phyloP scores from a whole-genome alignment of 805 yeast species.

The Nakazawaea wickerhamii region DNA sequence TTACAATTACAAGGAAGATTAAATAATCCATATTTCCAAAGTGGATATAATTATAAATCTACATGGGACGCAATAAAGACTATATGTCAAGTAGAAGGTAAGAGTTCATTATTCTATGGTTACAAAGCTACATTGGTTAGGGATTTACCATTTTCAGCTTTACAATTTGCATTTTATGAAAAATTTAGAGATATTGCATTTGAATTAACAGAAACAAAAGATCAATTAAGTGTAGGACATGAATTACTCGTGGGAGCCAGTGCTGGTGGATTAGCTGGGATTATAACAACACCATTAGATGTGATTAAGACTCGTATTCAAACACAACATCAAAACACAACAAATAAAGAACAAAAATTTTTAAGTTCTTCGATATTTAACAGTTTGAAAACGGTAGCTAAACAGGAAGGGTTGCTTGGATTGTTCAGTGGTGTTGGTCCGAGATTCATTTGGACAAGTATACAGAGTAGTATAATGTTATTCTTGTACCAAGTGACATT shows the following conservation, averaged over 20 bases:
- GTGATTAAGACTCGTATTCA: conserved; percentile 91
- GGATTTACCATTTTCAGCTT: conserved; percentile 92
- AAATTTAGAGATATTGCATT: conserved; percentile 52
- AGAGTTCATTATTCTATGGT: conserved; percentile 74
- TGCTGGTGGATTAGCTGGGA: conserved; percentile 93
- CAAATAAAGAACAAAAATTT: conserved; percentile 18
- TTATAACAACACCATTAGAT: conserved; percentile 84
- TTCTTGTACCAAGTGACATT: conserved; percentile 77
- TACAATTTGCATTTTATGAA: conserved; percentile 95
- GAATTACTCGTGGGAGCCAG: conserved; percentile 90
- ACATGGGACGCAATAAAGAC: conserved; percentile 63
- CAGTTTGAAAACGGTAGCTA: conserved; percentile 54
- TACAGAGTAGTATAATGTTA: conserved; percentile 93
- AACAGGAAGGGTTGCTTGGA: conserved; percentile 71
- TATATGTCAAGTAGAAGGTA: conserved; percentile 67
- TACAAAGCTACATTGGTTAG: conserved; percentile 90
- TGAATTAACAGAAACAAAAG: conserved; percentile 20
- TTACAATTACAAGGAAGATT: conserved; percentile 86
- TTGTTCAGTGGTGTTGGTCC: conserved; percentile 96
- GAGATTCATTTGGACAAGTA: conserved; percentile 91
- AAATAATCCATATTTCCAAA: conserved; percentile 70
- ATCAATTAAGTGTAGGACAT: conserved; percentile 45
- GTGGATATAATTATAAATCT: conserved; percentile 86
- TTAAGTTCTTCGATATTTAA: conserved; percentile 41
- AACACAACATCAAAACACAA: conserved; percentile 54